phyloP scores from a whole-genome alignment of 2,329 filamentous ascomycete genomes.

The Venturia aucupariae region DNA sequence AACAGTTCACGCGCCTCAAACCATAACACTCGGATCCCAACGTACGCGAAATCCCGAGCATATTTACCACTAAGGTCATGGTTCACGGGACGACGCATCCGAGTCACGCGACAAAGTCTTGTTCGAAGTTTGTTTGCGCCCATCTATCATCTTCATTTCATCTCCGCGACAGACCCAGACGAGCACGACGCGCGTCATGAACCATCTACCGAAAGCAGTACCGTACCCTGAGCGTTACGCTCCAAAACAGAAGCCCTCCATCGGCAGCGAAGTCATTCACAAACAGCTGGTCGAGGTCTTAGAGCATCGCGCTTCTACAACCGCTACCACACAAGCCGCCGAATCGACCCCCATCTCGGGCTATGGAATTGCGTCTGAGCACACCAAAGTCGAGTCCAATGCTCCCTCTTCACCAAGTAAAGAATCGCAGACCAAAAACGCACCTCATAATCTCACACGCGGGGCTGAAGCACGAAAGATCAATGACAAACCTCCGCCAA shows the following conservation, averaged over 20 bases:
- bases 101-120: background rate
- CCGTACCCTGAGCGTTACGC: background rate
- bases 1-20: background rate
- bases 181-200: background rate
- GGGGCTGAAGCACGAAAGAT: no score
- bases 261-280: background rate
- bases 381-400: background rate
- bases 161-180: background rate
- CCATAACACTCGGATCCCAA: background rate
- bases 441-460: background rate
- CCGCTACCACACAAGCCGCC: background rate
- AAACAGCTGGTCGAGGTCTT: background rate
- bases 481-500: background rate
- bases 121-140: background rate
- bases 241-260: background rate
- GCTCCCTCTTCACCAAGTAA: background rate
- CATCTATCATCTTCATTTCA: background rate
- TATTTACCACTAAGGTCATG: background rate
- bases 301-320: background rate
- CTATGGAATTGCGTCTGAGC: background rate
- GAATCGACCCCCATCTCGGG: background rate
- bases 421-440: background rate
- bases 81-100: background rate
- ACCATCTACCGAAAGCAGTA: background rate
- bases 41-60: background rate